Conservation (phyloP, 2,329 filamentous ascomycete genomes). For the Paracoccidioides lutzii region DNA sequence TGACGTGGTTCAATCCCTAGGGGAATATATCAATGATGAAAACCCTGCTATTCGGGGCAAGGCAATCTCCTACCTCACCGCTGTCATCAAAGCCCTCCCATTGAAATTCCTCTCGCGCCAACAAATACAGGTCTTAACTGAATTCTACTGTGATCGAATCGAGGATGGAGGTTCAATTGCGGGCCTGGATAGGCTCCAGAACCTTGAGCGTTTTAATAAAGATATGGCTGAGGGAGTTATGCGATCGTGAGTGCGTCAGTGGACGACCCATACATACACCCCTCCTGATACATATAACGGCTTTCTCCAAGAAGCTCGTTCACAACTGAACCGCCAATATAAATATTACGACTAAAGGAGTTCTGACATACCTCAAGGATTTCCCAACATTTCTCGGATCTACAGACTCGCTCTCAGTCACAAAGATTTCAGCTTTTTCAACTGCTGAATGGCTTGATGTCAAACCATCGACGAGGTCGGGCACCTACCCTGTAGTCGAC, state of each 20-base stretch:
- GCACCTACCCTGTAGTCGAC: constrained; percentile 1
- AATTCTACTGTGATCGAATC: constrained; percentile 53
- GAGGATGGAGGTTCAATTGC: constrained; percentile 49
- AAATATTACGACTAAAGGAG: neutral
- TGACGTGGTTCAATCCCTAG: constrained; percentile 49
- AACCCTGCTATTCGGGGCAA: constrained; percentile 48
- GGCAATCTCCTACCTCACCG: constrained; percentile 36
- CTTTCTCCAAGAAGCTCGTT: neutral
- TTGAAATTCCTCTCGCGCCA: constrained; percentile 46
- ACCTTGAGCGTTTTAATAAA: constrained; percentile 46
- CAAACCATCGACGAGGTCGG: constrained; percentile 44
- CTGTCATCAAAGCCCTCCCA: constrained; percentile 36
- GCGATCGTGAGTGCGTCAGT: constrained; percentile 34
- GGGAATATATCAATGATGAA: constrained; percentile 55
- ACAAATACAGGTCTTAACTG: constrained; percentile 49
- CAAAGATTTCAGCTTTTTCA: constrained; percentile 52
- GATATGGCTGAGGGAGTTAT: constrained; percentile 42
- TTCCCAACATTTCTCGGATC: constrained; percentile 41
- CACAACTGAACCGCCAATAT: neutral
- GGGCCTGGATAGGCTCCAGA: constrained; percentile 46
- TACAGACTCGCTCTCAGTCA: constrained; percentile 49
- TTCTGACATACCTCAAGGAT: constrained; percentile 23
- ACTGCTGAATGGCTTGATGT: constrained; percentile 49
- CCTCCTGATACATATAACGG: neutral
- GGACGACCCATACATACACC: neutral